Evolutionary conservation across 495 filamentous ascomycete genomes (phyloP).

Genomic region (Aspergillus cristatus): DNA sequence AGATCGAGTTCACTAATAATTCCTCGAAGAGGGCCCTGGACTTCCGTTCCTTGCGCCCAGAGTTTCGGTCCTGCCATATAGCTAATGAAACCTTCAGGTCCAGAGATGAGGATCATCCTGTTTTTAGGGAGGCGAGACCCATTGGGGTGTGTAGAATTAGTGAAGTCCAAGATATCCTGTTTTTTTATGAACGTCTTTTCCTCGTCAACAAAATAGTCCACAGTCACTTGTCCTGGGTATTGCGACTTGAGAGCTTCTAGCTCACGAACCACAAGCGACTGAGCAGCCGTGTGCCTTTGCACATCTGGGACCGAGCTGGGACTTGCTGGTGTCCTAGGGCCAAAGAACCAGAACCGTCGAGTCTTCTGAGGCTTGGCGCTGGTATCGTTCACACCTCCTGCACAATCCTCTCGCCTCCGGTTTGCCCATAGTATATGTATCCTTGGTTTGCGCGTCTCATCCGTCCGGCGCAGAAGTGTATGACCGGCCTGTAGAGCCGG

Average conservation of each 20-base stretch:
- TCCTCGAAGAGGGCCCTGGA: slow-evolving; percentile 56
- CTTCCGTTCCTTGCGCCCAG: slow-evolving; percentile 61
- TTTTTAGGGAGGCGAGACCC: slow-evolving; percentile 16
- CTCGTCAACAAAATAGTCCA: slow-evolving; percentile 74
- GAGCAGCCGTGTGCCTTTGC: neutral
- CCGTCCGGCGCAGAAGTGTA: slow-evolving; percentile 37
- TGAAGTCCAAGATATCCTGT: slow-evolving; percentile 32
- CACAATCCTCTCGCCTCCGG: slow-evolving; percentile 48
- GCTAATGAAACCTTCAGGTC: slow-evolving; percentile 81
- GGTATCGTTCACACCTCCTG: slow-evolving; percentile 33
- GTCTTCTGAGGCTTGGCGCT: slow-evolving; percentile 3
- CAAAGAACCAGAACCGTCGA: slow-evolving; percentile 24
- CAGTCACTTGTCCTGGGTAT: slow-evolving; percentile 45
- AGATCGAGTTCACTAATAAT: slow-evolving; percentile 44
- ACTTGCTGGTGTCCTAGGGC: slow-evolving; percentile 12
- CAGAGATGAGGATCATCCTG: slow-evolving; percentile 69
- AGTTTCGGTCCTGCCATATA: slow-evolving; percentile 69
- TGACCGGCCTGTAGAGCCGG: slow-evolving; percentile 75
- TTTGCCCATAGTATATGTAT: slow-evolving; percentile 65
- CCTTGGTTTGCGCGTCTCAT: slow-evolving; percentile 16
- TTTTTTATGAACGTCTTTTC: slow-evolving; percentile 55
- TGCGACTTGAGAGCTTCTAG: slow-evolving; percentile 48
- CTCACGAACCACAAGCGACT: slow-evolving; percentile 47
- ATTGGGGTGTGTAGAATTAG: slow-evolving; percentile 12
- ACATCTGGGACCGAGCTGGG: neutral